Evolutionary conservation across 192 early-diverging fungal species (phyloP).

Genomic region (Coemansia guatemalensis): DNA sequence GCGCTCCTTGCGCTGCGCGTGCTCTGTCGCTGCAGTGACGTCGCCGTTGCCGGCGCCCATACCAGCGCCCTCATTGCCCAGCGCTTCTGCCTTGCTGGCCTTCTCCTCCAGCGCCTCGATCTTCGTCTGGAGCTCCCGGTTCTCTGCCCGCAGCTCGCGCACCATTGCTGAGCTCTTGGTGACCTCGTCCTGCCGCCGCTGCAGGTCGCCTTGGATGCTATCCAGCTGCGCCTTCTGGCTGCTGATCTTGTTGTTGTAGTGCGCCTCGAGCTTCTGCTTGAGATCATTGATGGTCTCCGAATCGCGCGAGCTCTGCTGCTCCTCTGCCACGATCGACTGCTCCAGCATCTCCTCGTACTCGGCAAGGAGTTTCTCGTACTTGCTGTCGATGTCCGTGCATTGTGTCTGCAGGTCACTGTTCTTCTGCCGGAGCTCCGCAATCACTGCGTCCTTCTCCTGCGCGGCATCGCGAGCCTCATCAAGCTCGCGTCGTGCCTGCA

Average conservation of each 20-base stretch:
- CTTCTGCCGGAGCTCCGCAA: slow-evolving; percentile 24
- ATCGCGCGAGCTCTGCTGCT: slow-evolving; percentile 49
- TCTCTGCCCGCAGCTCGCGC: slow-evolving; percentile 49
- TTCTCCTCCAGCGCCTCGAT: slow-evolving; percentile 36
- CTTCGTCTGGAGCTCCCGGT: slow-evolving; percentile 37
- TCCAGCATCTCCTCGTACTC: slow-evolving; percentile 58
- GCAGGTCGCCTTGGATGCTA: slow-evolving; percentile 39
- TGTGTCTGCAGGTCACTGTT: slow-evolving; percentile 17
- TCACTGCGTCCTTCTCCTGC: slow-evolving; percentile 16
- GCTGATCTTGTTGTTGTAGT: slow-evolving; percentile 79
- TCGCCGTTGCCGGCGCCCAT: slow-evolving; percentile 21
- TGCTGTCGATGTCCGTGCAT: slow-evolving; percentile 36
- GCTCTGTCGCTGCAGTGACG: slow-evolving; percentile 43
- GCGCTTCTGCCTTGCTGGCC: slow-evolving; percentile 15
- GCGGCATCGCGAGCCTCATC: slow-evolving; percentile 34
- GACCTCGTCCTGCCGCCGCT: slow-evolving; percentile 64
- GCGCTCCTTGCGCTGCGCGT: slow-evolving; percentile 55
- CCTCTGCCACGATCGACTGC: slow-evolving; percentile 53
- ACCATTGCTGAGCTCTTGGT: slow-evolving; percentile 56
- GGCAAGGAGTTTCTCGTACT: slow-evolving; percentile 44
- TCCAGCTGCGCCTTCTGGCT: slow-evolving; percentile 68
- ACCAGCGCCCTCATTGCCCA: not conserved
- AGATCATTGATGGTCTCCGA: slow-evolving; percentile 79
- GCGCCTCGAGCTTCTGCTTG: slow-evolving; percentile 78
- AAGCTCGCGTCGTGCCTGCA: slow-evolving; percentile 44